phyloP scores from a whole-genome alignment of 768 basidiomycete genomes.

The Calvatia gigantea region DNA sequence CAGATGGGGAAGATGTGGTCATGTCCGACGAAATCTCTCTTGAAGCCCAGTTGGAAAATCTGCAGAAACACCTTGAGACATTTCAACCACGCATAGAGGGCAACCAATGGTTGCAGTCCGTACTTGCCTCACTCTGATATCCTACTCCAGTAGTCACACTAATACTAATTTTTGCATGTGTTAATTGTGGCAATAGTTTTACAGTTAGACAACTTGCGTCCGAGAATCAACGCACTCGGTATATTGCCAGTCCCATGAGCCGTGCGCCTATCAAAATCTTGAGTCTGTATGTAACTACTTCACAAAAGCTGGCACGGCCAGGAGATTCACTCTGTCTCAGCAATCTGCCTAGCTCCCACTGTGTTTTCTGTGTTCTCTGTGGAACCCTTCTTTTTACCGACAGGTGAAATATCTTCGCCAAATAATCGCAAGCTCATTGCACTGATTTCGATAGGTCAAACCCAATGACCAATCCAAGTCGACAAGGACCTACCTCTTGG shows the following conservation, averaged over 20 bases:
- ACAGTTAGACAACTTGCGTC: too few species aligned
- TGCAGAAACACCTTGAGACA: constrained; percentile 62
- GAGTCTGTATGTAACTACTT: too few species aligned
- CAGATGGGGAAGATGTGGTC: constrained; percentile 46
- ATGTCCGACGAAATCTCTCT: constrained; percentile 33
- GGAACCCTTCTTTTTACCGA: constrained; percentile 11
- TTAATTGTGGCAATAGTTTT: too few species aligned
- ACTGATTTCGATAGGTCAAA: constrained; percentile 35
- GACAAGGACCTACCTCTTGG: constrained; percentile 67
- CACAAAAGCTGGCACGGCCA: too few species aligned
- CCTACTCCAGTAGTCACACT: too few species aligned
- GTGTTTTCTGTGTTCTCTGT: too few species aligned
- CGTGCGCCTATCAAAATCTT: too few species aligned
- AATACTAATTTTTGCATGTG: too few species aligned
- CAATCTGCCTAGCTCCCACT: too few species aligned
- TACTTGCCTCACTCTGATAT: constrained; percentile 39
- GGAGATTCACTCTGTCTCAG: too few species aligned
- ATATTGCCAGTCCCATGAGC: too few species aligned
- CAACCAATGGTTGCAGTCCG: constrained; percentile 73
- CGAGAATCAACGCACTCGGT: too few species aligned
- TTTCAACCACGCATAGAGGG: constrained; percentile 68
- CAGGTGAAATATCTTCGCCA: constrained; percentile 66
- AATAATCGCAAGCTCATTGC: constrained; percentile 86
- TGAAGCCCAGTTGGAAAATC: constrained; percentile 21
- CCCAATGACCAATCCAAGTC: neutral